Evolutionary conservation across 2,329 filamentous ascomycete species (phyloP).

Genomic region (Talaromyces rugulosus): DNA sequence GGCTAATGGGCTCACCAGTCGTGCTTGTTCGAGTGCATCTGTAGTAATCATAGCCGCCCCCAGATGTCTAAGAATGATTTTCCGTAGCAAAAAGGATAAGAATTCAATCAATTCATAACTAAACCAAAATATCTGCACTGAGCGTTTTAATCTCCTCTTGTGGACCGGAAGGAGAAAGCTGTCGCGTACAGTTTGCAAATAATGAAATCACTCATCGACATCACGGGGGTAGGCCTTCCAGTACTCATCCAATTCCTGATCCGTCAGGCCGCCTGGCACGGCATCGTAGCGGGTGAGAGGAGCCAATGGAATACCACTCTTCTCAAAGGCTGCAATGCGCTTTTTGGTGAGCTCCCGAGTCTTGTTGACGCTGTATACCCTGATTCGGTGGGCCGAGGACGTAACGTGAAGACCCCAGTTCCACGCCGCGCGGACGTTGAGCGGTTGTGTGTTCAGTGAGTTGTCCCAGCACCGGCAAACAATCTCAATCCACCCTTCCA

Average conservation of each 20-base stretch:
- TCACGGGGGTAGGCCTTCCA: constrained; percentile 27
- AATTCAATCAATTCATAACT: too few relatives aligned
- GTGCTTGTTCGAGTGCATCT: too few relatives aligned
- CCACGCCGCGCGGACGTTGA: constrained; percentile 53
- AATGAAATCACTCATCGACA: too few relatives aligned
- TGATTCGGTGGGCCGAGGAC: constrained; percentile 34
- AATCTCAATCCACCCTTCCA: constrained; percentile 59
- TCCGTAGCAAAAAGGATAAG: too few relatives aligned
- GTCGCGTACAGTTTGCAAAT: too few relatives aligned
- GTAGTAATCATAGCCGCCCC: too few relatives aligned
- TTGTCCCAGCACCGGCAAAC: constrained; percentile 61
- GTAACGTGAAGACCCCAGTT: constrained; percentile 41
- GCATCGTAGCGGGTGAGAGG: constrained; percentile 30
- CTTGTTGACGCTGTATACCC: constrained; percentile 35
- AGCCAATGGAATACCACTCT: constrained; percentile 25
- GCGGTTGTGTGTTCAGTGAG: constrained; percentile 57
- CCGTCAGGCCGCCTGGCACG: constrained; percentile 20
- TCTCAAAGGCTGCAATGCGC: constrained; percentile 26
- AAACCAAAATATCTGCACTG: too few relatives aligned
- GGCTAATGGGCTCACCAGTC: too few relatives aligned
- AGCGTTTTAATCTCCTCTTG: too few relatives aligned
- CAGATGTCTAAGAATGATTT: too few relatives aligned
- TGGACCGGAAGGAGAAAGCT: too few relatives aligned
- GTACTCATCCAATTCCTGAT: constrained; percentile 28
- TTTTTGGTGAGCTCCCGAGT: constrained; percentile 21